Evolutionary conservation across 2,329 filamentous ascomycete species (phyloP).

Genomic region (Calonectria crousiana): DNA sequence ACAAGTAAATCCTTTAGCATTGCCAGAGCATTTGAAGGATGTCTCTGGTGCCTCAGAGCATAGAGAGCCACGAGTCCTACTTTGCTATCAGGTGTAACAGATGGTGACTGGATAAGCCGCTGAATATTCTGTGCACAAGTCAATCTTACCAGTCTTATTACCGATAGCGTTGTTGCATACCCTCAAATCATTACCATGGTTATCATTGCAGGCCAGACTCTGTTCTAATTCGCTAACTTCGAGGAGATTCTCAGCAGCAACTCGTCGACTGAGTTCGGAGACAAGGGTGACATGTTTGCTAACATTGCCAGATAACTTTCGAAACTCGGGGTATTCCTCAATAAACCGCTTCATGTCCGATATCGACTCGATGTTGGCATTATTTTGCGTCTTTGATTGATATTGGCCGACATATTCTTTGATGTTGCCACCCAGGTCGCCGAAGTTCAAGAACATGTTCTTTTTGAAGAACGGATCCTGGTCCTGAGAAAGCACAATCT

Average conservation of each 20-base stretch:
- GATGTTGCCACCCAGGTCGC: constrained; percentile 93
- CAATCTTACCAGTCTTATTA: constrained; percentile 29
- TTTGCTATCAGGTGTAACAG: constrained; percentile 85
- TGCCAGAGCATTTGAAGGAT: constrained; percentile 84
- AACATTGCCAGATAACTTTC: constrained; percentile 96
- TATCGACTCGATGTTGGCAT: constrained; percentile 95
- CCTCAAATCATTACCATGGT: constrained; percentile 91
- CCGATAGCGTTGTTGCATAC: constrained; percentile 56
- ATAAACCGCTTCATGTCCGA: constrained; percentile 99
- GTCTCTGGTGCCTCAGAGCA: constrained; percentile 89
- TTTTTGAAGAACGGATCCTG: constrained; percentile 99
- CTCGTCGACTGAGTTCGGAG: constrained; percentile 89
- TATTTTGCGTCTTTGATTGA: constrained; percentile 96
- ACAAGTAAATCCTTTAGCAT: constrained; percentile 88
- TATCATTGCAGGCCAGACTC: constrained; percentile 96
- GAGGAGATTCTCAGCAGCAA: constrained; percentile 87
- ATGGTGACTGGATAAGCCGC: constrained; percentile 83
- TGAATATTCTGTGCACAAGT: constrained; percentile 76
- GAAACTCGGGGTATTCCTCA: constrained; percentile 98
- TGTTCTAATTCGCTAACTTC: constrained; percentile 98
- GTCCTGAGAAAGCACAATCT: constrained; percentile 95
- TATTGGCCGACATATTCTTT: constrained; percentile 99
- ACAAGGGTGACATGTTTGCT: constrained; percentile 98
- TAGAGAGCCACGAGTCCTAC: constrained; percentile 94
- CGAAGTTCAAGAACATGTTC: constrained; percentile 99